Conservation (phyloP, 176 grass and related monocot genomes). For the Rhynchospora tenuis region DNA sequence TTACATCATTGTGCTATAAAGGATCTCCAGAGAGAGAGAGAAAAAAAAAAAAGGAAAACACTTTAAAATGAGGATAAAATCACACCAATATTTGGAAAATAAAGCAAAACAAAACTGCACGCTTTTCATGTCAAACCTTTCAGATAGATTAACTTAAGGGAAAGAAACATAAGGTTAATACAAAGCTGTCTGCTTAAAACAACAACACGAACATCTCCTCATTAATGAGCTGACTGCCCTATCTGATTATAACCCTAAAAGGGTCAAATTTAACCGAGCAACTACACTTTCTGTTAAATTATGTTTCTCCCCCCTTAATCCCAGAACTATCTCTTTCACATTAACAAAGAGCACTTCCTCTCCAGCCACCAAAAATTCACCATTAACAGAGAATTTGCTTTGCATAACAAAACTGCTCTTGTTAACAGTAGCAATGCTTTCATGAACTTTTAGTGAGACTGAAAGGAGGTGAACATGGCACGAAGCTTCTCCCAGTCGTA, state of each 20-base stretch:
- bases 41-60: background rate
- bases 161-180: background rate
- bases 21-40: too few species aligned
- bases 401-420: background rate
- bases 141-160: constrained; percentile 17
- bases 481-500: constrained; percentile 55
- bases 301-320: background rate
- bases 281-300: background rate
- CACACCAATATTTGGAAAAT: background rate
- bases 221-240: background rate
- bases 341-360: background rate
- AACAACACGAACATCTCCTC: constrained; percentile 4
- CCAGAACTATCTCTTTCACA: constrained; percentile 1
- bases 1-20: too few species aligned
- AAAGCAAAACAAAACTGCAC: background rate
- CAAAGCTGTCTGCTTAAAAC: constrained; percentile 15
- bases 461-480: constrained; percentile 27
- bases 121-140: constrained; percentile 3
- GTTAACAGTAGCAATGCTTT: constrained; percentile 1
- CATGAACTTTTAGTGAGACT: constrained; percentile 42
- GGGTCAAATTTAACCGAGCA: constrained; percentile 4
- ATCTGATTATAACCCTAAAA: background rate
- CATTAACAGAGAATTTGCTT: constrained; percentile 5
- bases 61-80: background rate
- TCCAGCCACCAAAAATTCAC: background rate